Percentiles rank a stretch among this genome's conserved stretches.
Conservation (phyloP, 2,329 filamentous ascomycete species). For the Pseudogymnoascus sp. region DNA sequence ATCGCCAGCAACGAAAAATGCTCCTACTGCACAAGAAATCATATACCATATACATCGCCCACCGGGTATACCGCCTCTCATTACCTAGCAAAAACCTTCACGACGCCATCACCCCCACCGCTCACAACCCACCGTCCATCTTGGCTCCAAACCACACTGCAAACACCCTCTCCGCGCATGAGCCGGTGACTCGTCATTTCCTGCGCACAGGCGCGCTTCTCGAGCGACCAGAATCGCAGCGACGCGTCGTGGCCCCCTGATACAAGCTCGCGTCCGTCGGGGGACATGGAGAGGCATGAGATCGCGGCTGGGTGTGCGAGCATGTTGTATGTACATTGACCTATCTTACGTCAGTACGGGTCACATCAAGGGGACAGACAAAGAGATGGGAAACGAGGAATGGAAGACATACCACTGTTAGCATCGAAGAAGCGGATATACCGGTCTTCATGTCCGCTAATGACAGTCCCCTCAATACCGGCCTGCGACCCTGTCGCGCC, state of each 20-base stretch:
- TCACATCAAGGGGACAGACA: neutral
- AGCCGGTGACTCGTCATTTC: conserved; percentile 88
- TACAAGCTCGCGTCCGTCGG: conserved; percentile 88
- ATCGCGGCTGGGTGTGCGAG: conserved; percentile 91
- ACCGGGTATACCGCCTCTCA: neutral
- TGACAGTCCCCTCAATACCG: conserved; percentile 85
- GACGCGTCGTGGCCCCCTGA: conserved; percentile 94
- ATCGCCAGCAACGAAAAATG: neutral
- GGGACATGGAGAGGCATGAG: conserved; percentile 82
- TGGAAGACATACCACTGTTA: conserved; percentile 74
- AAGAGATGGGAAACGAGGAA: neutral
- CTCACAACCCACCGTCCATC: conserved; percentile 93
- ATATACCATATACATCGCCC: conserved; percentile 10
- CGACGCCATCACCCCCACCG: conserved; percentile 87
- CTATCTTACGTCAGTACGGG: conserved; percentile 38
- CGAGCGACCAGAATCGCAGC: conserved; percentile 92
- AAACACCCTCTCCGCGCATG: conserved; percentile 94
- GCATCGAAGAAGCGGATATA: conserved; percentile 97
- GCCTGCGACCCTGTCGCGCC: conserved; percentile 74
- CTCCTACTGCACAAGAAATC: conserved; percentile 6
- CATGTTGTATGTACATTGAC: conserved; percentile 99
- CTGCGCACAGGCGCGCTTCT: conserved; percentile 91
- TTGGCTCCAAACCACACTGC: conserved; percentile 88
- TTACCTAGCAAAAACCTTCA: conserved; percentile 74
- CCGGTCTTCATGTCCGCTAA: conserved; percentile 92